Conservation (phyloP, 345 rosid species). For the Euphorbia lathyris region DNA sequence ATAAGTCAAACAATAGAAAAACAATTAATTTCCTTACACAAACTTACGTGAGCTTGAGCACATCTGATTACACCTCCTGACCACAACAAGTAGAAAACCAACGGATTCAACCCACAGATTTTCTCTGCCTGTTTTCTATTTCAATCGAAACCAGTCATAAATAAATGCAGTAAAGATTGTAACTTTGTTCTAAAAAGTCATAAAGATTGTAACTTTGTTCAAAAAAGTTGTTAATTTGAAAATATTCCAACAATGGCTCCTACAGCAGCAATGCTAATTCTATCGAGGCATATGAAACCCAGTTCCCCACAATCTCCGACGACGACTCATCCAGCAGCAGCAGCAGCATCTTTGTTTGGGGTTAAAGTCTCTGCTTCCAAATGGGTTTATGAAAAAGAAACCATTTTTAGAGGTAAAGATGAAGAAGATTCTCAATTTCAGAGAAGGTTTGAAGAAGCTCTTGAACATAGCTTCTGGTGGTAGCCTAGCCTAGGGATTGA, state of each 20-base stretch:
- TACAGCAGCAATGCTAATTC: constrained; percentile 65
- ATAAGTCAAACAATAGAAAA: background rate
- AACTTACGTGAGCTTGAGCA: background rate
- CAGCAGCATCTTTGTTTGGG: background rate
- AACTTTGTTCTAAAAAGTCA: background rate
- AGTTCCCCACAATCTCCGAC: constrained; percentile 1
- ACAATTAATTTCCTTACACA: background rate
- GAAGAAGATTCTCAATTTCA: constrained; percentile 31
- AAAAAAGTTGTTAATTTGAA: background rate
- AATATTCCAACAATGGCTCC: constrained; percentile 49
- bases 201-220: background rate
- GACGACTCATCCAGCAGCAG: background rate
- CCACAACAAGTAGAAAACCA: background rate
- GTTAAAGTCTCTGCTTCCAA: constrained; percentile 11
- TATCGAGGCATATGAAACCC: constrained; percentile 25
- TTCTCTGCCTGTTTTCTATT: constrained; percentile 12
- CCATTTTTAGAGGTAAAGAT: constrained; percentile 8
- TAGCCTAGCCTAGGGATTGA: background rate
- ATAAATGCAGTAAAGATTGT: background rate
- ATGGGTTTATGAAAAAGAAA: constrained; percentile 17
- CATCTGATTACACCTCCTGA: background rate
- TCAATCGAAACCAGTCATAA: background rate
- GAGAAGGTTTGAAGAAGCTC: constrained; percentile 42
- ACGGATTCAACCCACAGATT: constrained; percentile 2
- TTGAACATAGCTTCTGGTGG: constrained; percentile 42